Evolutionary conservation across 164 flowering plant genomes (phyloP).

Genomic region (Stephania japonica): DNA sequence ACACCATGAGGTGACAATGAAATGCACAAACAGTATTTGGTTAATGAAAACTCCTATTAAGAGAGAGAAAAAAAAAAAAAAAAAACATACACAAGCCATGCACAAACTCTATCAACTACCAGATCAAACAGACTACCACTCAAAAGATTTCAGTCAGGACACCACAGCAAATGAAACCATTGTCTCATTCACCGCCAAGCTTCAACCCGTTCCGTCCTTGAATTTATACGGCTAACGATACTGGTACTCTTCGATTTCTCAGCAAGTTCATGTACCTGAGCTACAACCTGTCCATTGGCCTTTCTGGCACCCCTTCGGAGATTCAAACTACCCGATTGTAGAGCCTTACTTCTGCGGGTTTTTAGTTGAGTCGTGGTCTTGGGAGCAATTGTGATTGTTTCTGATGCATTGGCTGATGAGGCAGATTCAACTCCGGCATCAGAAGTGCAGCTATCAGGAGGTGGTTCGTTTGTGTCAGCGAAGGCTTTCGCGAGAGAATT

Average conservation of each 20-base stretch:
- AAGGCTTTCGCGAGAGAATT: conserved; percentile 18
- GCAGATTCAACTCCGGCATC: conserved; percentile 23
- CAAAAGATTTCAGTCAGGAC: not conserved
- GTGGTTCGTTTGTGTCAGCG: conserved; percentile 31
- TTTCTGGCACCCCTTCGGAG: conserved; percentile 21
- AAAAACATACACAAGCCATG: conserved; percentile 15
- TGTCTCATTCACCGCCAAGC: conserved; percentile 61
- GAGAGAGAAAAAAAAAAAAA: not conserved
- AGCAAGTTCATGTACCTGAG: conserved; percentile 13
- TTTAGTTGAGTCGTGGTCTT: conserved; percentile 8
- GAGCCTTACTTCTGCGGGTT: conserved; percentile 17
- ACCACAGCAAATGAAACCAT: not conserved
- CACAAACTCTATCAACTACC: conserved; percentile 13
- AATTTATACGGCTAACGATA: conserved; percentile 50
- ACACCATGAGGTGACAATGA: not conserved
- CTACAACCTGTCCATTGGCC: conserved; percentile 17
- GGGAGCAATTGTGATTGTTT: conserved; percentile 5
- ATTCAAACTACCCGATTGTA: conserved; percentile 30
- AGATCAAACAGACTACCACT: not conserved
- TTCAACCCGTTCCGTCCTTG: conserved; percentile 56
- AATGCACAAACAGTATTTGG: not conserved
- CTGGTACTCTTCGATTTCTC: conserved; percentile 41
- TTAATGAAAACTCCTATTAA: conserved; percentile 11
- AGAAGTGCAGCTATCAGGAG: conserved; percentile 7
- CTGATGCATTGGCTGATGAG: not conserved